A percentile compares a stretch with the other conserved stretches of the same genome.
Conservation (phyloP, 1,139 yeast genomes). For the Yamadazyma trypodendri region DNA sequence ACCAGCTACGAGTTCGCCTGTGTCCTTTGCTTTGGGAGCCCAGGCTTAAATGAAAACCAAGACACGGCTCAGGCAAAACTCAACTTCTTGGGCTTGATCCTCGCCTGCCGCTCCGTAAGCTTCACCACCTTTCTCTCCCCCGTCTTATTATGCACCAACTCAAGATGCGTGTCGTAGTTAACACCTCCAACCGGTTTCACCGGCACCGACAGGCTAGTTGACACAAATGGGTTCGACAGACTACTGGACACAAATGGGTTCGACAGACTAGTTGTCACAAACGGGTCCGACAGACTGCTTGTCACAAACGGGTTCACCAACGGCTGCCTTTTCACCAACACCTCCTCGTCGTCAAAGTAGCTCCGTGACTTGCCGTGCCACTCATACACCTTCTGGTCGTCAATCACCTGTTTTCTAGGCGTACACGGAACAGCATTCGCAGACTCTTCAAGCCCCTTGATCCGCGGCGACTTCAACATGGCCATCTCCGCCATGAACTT, state of each 20-base stretch:
- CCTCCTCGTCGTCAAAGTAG: slow-evolving; percentile 31
- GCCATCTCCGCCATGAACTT: slow-evolving; percentile 8
- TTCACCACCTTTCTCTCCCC: slow-evolving; percentile 37
- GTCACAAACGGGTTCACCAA: slow-evolving; percentile 23
- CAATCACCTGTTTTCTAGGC: slow-evolving; percentile 36
- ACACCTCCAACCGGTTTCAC: slow-evolving; percentile 10
- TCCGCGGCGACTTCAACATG: slow-evolving; percentile 13
- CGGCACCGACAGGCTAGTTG: too few relatives aligned
- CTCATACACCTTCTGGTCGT: slow-evolving; percentile 30
- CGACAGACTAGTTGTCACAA: not conserved
- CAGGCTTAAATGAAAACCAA: not conserved
- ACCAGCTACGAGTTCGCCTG: too few relatives aligned
- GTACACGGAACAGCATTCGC: slow-evolving; percentile 21
- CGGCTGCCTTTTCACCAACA: slow-evolving; percentile 4
- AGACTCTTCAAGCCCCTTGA: not conserved
- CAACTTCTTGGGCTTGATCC: slow-evolving; percentile 42
- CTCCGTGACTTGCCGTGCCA: slow-evolving; percentile 39
- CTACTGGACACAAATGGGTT: too few relatives aligned
- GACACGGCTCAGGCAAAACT: slow-evolving; percentile 21
- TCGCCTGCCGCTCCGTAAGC: slow-evolving; percentile 33
- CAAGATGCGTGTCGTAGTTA: slow-evolving; percentile 40
- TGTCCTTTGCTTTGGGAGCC: too few relatives aligned
- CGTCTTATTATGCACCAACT: slow-evolving; percentile 36
- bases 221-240: too few relatives aligned
- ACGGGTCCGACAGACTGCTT: too few relatives aligned